A percentile compares a stretch with the other conserved stretches of the same genome.
Conservation (phyloP, 2,329 filamentous ascomycete species). For the Rutstroemia sp. region DNA sequence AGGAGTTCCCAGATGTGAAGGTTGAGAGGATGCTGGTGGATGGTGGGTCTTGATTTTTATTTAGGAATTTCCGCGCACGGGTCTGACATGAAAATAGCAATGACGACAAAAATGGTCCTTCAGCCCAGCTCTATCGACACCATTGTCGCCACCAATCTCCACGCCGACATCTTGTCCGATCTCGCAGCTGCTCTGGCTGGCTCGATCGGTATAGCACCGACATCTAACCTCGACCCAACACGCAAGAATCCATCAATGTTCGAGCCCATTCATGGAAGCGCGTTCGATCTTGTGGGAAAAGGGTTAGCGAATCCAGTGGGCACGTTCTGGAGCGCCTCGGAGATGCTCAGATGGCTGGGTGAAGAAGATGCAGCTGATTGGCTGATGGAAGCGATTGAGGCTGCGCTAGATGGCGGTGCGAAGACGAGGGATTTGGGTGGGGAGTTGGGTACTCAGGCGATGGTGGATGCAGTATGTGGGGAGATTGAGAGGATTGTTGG, state of each 20-base stretch:
- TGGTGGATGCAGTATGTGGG: slow-evolving; percentile 22
- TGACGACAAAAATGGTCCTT: slow-evolving; percentile 46
- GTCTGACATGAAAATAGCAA: slow-evolving; percentile 12
- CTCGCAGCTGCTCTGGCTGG: slow-evolving; percentile 63
- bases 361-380: slow-evolving; percentile 42
- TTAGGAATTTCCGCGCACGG: background rate
- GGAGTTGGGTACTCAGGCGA: slow-evolving; percentile 14
- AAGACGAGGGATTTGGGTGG: slow-evolving; percentile 48
- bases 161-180: slow-evolving; percentile 63
- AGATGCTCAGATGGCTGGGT: slow-evolving; percentile 52
- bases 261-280: slow-evolving; percentile 53
- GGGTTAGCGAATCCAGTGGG: slow-evolving; percentile 50
- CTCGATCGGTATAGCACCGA: slow-evolving; percentile 65
- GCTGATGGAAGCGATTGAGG: slow-evolving; percentile 46
- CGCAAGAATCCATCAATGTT: slow-evolving; percentile 50
- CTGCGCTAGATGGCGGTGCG: slow-evolving; percentile 44
- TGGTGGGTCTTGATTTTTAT: background rate
- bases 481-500: slow-evolving; percentile 16
- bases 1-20: slow-evolving; percentile 52
- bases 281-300: slow-evolving; percentile 51
- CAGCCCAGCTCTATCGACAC: slow-evolving; percentile 52
- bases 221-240: slow-evolving; percentile 57
- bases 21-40: slow-evolving; percentile 41
- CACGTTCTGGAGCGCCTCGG: slow-evolving; percentile 50
- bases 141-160: slow-evolving; percentile 55